Base-by-base conservation (phyloP, 2,329 filamentous ascomycete species). In the Lomentospora prolificans region DNA sequence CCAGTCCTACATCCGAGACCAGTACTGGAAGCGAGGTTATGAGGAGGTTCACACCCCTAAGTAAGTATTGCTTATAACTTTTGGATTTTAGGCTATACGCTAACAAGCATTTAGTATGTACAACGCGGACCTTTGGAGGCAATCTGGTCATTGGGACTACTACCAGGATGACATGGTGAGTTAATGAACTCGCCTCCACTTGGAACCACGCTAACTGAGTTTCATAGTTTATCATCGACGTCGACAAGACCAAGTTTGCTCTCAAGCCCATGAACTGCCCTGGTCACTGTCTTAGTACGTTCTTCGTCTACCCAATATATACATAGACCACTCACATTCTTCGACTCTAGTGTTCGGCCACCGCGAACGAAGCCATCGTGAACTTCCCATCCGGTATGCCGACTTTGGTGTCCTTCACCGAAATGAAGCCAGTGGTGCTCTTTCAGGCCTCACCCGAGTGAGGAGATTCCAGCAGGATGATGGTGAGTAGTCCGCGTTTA, bases 231-330 rank as follows among this genome's bases (percentile, higher is more conserved):
- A 71, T 76, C 41, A 84, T 96, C 63, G 77, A 83, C 56, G 75
- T 86, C 30, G 91, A 96, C 69, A 95, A 96, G 76, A 86, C 72
- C 62, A 66, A 67, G 51, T 74, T 71, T 58, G 90, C 85, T 14
- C 75, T 97, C 53, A 97, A 97, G 75, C 92, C 92, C 27, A 97
- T 97, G 94, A 97, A 97, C 75, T 99, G 94, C 73, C 94, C 94
- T 3, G 90, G 90, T 27, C 92, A 97, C 72, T 95, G 89, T 71
- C 75, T 61, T 6, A 57, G 58, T 59, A 59, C 24, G 41, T 46
- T 24, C 19, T 22, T 3, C 41, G 19, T 12, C 9, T 24, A 8
- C 10, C 6, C 41, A 8, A 19, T n/a, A 9, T 14, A n/a, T 28
- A 14, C 24, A 12, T 25, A 30, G 4, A 9, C 22, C 6, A 4